A percentile compares a stretch with the other conserved stretches of the same genome.
Evolutionary conservation across 176 grass and related monocot species (phyloP).

Genomic region (Themeda triandra): DNA sequence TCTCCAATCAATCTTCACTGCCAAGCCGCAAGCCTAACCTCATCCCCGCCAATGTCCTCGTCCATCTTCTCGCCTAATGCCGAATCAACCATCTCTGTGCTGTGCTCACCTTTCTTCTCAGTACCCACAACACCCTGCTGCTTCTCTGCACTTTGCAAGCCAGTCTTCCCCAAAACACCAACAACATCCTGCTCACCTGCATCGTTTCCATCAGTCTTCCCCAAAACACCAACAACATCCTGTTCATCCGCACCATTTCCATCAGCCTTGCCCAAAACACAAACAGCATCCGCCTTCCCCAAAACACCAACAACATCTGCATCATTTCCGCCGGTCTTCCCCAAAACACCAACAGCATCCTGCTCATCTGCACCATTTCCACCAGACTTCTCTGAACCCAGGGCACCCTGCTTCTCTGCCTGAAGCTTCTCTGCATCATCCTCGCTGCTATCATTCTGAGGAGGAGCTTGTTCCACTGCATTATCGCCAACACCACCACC

Average conservation of each 20-base stretch:
- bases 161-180: not conserved
- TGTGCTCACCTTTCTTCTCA: not conserved
- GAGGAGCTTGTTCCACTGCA: slow-evolving; percentile 22
- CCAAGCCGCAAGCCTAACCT: not conserved
- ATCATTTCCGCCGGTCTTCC: not conserved
- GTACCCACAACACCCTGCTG: not conserved
- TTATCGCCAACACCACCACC: slow-evolving; percentile 2
- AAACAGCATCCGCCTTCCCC: not conserved
- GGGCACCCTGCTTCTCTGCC: not conserved
- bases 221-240: too few species aligned
- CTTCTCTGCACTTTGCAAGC: not conserved
- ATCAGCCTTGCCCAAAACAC: not conserved
- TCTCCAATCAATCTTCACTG: slow-evolving; percentile 3
- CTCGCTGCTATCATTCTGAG: not conserved
- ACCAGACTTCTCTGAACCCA: not conserved
- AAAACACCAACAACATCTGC: not conserved
- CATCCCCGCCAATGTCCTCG: not conserved
- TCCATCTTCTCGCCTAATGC: not conserved
- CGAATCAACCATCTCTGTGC: not conserved
- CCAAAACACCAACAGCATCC: not conserved
- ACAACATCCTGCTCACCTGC: not conserved
- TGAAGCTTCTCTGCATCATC: not conserved
- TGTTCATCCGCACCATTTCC: too few species aligned
- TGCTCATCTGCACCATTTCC: not conserved
- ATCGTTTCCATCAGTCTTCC: not conserved